Base-by-base conservation (phyloP, 2,329 filamentous ascomycete genomes). In the Cladorrhinum sp. region DNA sequence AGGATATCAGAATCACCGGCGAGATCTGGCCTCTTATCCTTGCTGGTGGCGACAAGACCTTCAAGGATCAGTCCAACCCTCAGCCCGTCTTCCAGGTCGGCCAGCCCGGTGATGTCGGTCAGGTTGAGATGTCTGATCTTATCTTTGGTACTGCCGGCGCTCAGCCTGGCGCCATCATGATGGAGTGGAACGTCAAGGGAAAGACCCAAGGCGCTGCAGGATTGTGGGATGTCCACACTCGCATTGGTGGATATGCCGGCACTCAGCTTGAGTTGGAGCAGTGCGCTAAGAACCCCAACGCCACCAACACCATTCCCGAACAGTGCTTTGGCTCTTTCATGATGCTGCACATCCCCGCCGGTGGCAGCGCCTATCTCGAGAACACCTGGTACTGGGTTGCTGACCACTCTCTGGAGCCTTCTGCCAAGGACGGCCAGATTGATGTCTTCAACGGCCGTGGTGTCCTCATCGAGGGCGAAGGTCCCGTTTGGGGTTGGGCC, bases 191-290 rank as follows among this genome's bases (percentile, higher is more conserved):
- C 76, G 79, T 96, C 48, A 85, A 85, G 49, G 88, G 86, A 36
- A 73, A 82, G 67, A 80, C 75, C 58, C 82, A 87, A 60, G 92
- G 91, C 51, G 84, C 86, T 1, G 87, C 87, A 20, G 93, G 86
- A 64, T 87, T 97, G 76, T 99, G 93, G 91, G 95, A 99, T 70
- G 88, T 93, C n/a, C 95, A 99, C 79, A 89, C 95, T 77, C 91
- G 95, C 71, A 85, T 99, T 68, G 93, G 92, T 68, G 95, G 95
- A 49, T 87, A 88, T 58, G 88, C 90, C 3, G 93, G 93, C 62
- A 96, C 93, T 25, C 77, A 90, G 65, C 83, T 98, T 16, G 91
- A 96, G 76, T 89, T 88, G 18, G 82, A 91, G 73, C 87, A 81
- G 58, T 97, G 93, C 78, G 75, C 84, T 73, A 96, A 96, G 82